A percentile compares a stretch with the other conserved stretches of the same genome.
These are phyloP conservation scores for Farysia itapuensis DNA, from an alignment of 1,284 basidiomycete species.

Conservation along the genomic window DNA sequence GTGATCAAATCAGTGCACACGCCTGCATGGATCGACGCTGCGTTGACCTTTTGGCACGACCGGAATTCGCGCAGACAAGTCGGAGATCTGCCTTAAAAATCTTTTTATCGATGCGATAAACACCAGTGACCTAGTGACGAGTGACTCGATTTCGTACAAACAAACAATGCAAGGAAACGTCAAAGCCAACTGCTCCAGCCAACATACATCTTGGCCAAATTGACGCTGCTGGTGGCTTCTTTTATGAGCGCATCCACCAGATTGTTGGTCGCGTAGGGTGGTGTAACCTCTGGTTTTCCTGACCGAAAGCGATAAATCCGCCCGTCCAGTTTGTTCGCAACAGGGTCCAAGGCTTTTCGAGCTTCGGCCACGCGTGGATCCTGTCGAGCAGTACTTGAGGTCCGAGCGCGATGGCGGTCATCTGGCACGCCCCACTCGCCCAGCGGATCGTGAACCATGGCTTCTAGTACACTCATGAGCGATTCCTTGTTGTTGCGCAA, in stretches of 20 bases:
- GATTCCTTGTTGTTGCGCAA: conserved; percentile 89
- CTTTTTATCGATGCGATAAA: too few species aligned
- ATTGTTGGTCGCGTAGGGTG: conserved; percentile 52
- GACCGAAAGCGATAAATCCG: conserved; percentile 35
- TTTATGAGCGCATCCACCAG: conserved; percentile 57
- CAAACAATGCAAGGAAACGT: too few species aligned
- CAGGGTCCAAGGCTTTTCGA: conserved; percentile 49
- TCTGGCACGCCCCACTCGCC: conserved; percentile 83
- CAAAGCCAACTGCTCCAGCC: conserved; percentile 49
- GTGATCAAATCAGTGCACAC: too few species aligned
- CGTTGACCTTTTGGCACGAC: too few species aligned
- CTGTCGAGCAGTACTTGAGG: conserved; percentile 5
- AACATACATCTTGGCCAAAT: conserved; percentile 55
- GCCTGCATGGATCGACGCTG: too few species aligned
- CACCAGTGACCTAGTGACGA: too few species aligned
- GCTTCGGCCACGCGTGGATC: conserved; percentile 51
- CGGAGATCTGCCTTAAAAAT: too few species aligned
- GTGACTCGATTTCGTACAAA: too few species aligned
- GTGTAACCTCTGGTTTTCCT: conserved; percentile 33
- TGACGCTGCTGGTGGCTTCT: conserved; percentile 48
- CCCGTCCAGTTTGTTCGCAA: conserved; percentile 55
- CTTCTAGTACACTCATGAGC: conserved; percentile 92
- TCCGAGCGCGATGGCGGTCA: conserved; percentile 50
- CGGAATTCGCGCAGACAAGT: too few species aligned
- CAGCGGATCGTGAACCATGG: conserved; percentile 95